Base-by-base conservation (phyloP, 768 basidiomycete genomes). In the Pleurotus citrinopileatus region DNA sequence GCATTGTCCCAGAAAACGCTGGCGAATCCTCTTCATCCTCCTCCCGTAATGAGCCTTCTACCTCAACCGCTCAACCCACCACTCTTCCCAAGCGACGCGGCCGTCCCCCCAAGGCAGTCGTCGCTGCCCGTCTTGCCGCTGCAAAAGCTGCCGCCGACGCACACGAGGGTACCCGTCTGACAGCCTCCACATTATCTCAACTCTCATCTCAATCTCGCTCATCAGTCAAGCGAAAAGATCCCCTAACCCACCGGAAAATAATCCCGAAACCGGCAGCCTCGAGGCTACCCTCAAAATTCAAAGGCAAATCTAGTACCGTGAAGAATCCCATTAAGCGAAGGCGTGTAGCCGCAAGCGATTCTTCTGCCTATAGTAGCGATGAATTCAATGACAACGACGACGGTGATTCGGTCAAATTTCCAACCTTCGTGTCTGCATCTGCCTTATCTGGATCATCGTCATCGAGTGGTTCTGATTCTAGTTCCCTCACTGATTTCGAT, bases 371-470 rank as follows among this genome's bases (percentile, higher is more conserved):
- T 44, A 67, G 70, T 55, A 75, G 68, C 54, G 73, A 76, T 61
- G 61, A 68, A 51, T 70, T 75, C 52, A 63, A 67, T 29, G 66
- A 69, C 53, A 62, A 69, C 53, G 67, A 69, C 42, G 71, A 71
- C 51, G 60, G 52, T 15, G 69, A 64, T 9, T 72, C 72, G 3
- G 67, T 61, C 42, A 72, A 68, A 45, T 83, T 85, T 65, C 87
- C 87, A 10, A 88, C 84, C 20, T 87, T 89, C 64, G 73, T 89
- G 23, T 80, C 84, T 25, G 86, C 86, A 19, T 82, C 83, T 26
- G 82, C 72, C 2, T 60, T 82, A 36, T 78, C 81, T 6, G 77
- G 77, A 5, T 71, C 69, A 45, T 73, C 70, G 8, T 78, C 79
- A 10, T 71, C 73, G 6, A 75, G 78, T 2, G 77, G 76, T 43